phyloP scores from a whole-genome alignment of 805 yeast genomes.

The Maudiozyma serrabonitensis region DNA sequence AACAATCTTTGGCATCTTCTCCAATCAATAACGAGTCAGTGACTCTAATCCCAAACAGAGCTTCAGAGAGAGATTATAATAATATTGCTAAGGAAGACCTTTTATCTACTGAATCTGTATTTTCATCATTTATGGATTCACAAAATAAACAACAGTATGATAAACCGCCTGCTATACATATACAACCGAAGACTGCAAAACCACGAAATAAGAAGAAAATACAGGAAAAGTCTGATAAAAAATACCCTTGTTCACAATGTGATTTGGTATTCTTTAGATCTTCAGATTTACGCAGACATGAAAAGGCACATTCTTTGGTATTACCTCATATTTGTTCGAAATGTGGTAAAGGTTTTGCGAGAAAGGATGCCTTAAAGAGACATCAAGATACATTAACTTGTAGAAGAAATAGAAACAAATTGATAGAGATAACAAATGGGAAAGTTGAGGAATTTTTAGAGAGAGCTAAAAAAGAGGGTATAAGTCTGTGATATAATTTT shows the following conservation, averaged over 20 bases:
- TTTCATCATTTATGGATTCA: constrained; percentile 5
- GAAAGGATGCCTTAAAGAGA: constrained; percentile 73
- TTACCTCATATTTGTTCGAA: constrained; percentile 66
- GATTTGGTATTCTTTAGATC: constrained; percentile 55
- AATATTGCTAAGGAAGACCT: constrained; percentile 2
- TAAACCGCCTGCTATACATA: not conserved
- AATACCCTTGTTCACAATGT: constrained; percentile 52
- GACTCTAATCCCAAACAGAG: not conserved
- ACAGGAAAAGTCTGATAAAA: constrained; percentile 18
- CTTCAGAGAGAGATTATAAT: not conserved
- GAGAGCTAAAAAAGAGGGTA: constrained; percentile 23
- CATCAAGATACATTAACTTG: constrained; percentile 70
- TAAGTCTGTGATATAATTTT: constrained; percentile 10
- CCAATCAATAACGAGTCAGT: not conserved
- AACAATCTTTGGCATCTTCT: not conserved
- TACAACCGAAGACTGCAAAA: not conserved
- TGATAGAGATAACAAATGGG: constrained; percentile 30
- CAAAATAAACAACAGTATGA: not conserved
- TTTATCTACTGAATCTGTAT: constrained; percentile 3
- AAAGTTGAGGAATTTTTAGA: constrained; percentile 28
- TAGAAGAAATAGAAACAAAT: constrained; percentile 54
- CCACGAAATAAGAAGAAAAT: not conserved
- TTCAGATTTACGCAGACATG: constrained; percentile 64
- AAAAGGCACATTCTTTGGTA: constrained; percentile 59
- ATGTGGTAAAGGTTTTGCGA: constrained; percentile 77